Percentiles rank a stretch among this genome's conserved stretches.
These are phyloP conservation scores for Melampsora abietis-canadensis DNA, from an alignment of 1,284 basidiomycete species.

Conservation along the genomic window DNA sequence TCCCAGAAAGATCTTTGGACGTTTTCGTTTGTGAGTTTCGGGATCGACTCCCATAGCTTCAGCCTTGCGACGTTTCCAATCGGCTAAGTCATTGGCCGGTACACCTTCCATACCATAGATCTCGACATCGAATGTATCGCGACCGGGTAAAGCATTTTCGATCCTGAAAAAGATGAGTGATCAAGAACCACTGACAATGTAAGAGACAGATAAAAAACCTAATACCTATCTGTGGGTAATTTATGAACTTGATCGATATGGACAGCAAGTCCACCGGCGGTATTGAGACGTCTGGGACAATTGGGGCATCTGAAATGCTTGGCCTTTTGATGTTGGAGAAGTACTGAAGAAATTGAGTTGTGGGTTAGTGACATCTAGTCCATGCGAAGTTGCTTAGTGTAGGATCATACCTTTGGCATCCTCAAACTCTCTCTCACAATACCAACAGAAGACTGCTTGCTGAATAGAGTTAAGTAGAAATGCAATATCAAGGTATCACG, in stretches of 20 bases:
- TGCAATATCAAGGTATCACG: neutral
- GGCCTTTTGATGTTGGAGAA: slow-evolving; percentile 98
- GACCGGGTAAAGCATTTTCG: slow-evolving; percentile 90
- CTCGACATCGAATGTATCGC: slow-evolving; percentile 96
- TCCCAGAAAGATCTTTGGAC: slow-evolving; percentile 77
- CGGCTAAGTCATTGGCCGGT: slow-evolving; percentile 84
- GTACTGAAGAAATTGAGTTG: slow-evolving; percentile 60
- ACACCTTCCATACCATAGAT: slow-evolving; percentile 99
- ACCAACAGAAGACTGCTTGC: slow-evolving; percentile 67
- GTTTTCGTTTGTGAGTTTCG: slow-evolving; percentile 67
- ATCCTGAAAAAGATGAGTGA: slow-evolving; percentile 60
- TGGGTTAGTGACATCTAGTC: slow-evolving; percentile 25
- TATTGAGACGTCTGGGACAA: slow-evolving; percentile 91
- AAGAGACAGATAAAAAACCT: slow-evolving; percentile 33
- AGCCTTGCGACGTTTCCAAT: slow-evolving; percentile 90
- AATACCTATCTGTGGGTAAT: slow-evolving; percentile 89
- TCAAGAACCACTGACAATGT: slow-evolving; percentile 1
- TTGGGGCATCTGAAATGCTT: slow-evolving; percentile 98
- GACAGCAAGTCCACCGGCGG: slow-evolving; percentile 95
- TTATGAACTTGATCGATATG: slow-evolving; percentile 99
- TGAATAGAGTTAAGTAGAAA: slow-evolving; percentile 2
- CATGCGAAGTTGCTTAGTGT: slow-evolving; percentile 6
- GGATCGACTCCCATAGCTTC: slow-evolving; percentile 80
- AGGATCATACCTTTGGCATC: slow-evolving; percentile 77
- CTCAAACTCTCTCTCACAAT: slow-evolving; percentile 97